Evolutionary conservation across 2,329 filamentous ascomycete species (phyloP), one percentile per base, ranked within the genome.

Genomic region (Ophiostoma piceae): DNA sequence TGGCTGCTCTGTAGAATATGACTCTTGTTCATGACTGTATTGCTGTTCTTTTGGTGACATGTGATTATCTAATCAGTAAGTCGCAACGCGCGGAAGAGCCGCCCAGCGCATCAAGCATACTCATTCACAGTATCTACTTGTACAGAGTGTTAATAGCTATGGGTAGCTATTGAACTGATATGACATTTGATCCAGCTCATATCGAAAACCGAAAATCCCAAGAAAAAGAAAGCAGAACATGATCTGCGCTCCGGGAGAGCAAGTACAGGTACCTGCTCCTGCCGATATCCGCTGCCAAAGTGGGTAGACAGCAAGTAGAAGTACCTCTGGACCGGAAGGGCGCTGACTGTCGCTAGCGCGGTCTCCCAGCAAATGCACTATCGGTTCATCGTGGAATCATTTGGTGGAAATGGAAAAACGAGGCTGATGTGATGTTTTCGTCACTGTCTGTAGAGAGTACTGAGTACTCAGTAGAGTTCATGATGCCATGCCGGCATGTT

Each of bases 51-150:
- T 3, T 22, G 26, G 29, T 4, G 19, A 12, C 26, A 11, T 29
- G 9, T 1, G 16, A 5, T 29, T 22, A 32, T 29, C 57, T 35
- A 16, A 14, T 26, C 57, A 62, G 57, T 5, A 14, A 62, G 22
- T 19, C 14, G 12, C 57, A 62, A 62, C 16, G 29, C 37, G 60
- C 60, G 60, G 60, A 64, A 64, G 60, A 62, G 57, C 57, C 57
- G 57, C 60, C 35, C 35, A 35, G 35, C 35, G 35, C 35, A 6
- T 35, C 35, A 35, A 35, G 35, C 35, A 35, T 35, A 35, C 35
- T 35, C 26, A 29, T 29, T 29, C 26, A 29, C 26, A 29, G 26
- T 29, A 29, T 29, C 26, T 29, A 29, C 26, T 29, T 29, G 26
- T 29, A 29, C 26, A 29, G 26, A 29, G 26, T 29, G 26, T 29